phyloP scores from a whole-genome alignment of 2,329 filamentous ascomycete genomes.

The Paraphoma sp. region DNA sequence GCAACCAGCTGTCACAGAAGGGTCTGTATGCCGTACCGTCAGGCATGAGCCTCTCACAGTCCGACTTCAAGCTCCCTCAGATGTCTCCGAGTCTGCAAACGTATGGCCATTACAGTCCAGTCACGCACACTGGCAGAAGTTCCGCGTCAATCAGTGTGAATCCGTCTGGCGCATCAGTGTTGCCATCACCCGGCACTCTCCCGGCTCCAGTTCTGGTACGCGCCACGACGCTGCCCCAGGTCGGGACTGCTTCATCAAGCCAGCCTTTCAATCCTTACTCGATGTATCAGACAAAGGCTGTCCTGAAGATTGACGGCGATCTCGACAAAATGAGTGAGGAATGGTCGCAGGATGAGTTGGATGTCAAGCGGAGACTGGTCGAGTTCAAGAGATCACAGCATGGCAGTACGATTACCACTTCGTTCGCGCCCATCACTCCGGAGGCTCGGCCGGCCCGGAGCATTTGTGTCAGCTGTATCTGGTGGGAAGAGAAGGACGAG shows the following conservation, averaged over 20 bases:
- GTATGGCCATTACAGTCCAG: slow-evolving; percentile 53
- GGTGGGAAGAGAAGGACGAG: slow-evolving; percentile 89
- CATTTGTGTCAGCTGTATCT: slow-evolving; percentile 97
- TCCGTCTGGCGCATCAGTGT: slow-evolving; percentile 47
- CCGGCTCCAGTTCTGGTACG: slow-evolving; percentile 69
- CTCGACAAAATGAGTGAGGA: slow-evolving; percentile 81
- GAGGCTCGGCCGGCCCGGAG: slow-evolving; percentile 82
- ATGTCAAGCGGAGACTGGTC: slow-evolving; percentile 81
- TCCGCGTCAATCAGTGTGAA: slow-evolving; percentile 47
- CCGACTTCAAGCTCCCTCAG: slow-evolving; percentile 41
- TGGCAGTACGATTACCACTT: slow-evolving; percentile 80
- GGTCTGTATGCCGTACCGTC: slow-evolving; percentile 44
- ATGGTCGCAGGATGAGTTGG: slow-evolving; percentile 84
- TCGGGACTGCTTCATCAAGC: slow-evolving; percentile 53
- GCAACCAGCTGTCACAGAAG: slow-evolving; percentile 43
- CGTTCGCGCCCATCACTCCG: slow-evolving; percentile 78
- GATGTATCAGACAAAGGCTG: slow-evolving; percentile 80
- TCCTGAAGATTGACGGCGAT: slow-evolving; percentile 84
- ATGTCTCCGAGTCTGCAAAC: slow-evolving; percentile 45
- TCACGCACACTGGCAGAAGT: slow-evolving; percentile 53
- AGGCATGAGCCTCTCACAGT: slow-evolving; percentile 31
- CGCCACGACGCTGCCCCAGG: slow-evolving; percentile 68
- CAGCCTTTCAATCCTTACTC: slow-evolving; percentile 75
- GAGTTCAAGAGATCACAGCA: slow-evolving; percentile 84
- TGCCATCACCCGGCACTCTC: slow-evolving; percentile 53